A percentile compares a stretch with the other conserved stretches of the same genome.
phyloP scores from a whole-genome alignment of 805 yeast genomes.

The Brettanomyces sp. region DNA sequence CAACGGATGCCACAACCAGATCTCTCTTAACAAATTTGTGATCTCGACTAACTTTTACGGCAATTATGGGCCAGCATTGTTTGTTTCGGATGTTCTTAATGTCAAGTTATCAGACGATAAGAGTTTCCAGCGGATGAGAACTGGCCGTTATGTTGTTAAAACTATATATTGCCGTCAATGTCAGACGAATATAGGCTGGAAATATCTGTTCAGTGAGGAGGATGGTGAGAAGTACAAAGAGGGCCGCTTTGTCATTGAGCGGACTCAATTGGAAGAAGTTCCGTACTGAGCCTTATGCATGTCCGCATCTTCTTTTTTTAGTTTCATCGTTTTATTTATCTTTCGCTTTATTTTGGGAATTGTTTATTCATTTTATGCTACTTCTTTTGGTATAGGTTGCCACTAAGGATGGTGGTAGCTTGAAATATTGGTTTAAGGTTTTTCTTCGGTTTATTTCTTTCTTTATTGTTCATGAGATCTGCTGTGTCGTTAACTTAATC shows the following conservation, averaged over 20 bases:
- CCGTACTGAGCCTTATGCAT: no score
- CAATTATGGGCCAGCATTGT: constrained; percentile 24
- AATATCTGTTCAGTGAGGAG: constrained; percentile 22
- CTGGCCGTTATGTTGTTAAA: constrained; percentile 25
- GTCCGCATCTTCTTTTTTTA: no score
- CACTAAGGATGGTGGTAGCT: no score
- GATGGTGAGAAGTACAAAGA: constrained; percentile 23
- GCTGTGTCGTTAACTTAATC: no score
- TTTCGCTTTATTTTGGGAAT: no score
- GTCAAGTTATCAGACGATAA: constrained; percentile 10
- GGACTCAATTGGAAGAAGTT: constrained; percentile 16
- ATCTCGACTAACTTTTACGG: constrained; percentile 27
- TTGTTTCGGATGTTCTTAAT: constrained; percentile 24
- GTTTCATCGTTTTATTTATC: no score
- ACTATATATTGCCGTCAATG: constrained; percentile 24
- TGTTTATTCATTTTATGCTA: no score
- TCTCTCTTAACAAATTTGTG: constrained; percentile 19
- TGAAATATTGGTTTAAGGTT: no score
- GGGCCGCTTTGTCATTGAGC: constrained; percentile 26
- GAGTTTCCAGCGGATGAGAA: constrained; percentile 22
- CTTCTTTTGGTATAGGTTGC: no score
- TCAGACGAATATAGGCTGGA: constrained; percentile 24
- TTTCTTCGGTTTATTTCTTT: no score
- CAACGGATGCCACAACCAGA: constrained; percentile 25
- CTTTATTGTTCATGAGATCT: no score